These are phyloP conservation scores for Gaertneriomyces sp. DNA, from an alignment of 192 early-diverging fungal species.

Conservation along the genomic window DNA sequence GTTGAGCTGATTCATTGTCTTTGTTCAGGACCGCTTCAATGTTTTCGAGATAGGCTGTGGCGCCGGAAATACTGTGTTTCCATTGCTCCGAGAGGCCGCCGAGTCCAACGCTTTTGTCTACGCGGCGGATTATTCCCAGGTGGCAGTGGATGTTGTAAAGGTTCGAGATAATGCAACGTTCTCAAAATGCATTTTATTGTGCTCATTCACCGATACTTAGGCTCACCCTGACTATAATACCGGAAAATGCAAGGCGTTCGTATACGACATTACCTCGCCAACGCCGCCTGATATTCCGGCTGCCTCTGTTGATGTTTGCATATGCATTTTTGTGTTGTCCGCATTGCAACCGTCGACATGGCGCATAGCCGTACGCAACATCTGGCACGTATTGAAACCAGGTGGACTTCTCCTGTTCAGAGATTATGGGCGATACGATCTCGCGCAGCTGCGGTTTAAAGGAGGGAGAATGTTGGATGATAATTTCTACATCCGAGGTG, in stretches of 20 bases:
- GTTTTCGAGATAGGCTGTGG: conserved; percentile 97
- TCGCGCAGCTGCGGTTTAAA: conserved; percentile 97
- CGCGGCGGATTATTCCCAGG: conserved; percentile 86
- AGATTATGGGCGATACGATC: conserved; percentile 96
- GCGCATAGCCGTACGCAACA: conserved; percentile 74
- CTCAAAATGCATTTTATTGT: not conserved
- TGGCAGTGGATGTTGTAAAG: conserved; percentile 92
- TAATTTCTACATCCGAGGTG: conserved; percentile 96
- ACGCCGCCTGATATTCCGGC: conserved; percentile 75
- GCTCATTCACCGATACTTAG: conserved; percentile 17
- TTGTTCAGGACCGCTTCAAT: conserved; percentile 33
- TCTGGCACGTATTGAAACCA: conserved; percentile 80
- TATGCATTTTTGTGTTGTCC: conserved; percentile 94
- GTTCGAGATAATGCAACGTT: conserved; percentile 18
- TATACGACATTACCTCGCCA: conserved; percentile 60
- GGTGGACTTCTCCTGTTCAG: conserved; percentile 86
- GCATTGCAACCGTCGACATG: conserved; percentile 83
- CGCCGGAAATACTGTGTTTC: conserved; percentile 88
- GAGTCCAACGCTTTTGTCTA: conserved; percentile 78
- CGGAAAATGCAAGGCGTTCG: conserved; percentile 77
- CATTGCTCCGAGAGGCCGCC: conserved; percentile 69
- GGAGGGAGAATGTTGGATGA: conserved; percentile 81
- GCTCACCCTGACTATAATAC: conserved; percentile 60
- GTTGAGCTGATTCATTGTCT: not conserved
- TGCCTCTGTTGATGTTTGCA: conserved; percentile 82